Percentiles rank a stretch among this genome's conserved stretches.
These are phyloP conservation scores for Sporothrix dimorphospora DNA, from an alignment of 2,329 filamentous ascomycete genomes.

Conservation along the genomic window DNA sequence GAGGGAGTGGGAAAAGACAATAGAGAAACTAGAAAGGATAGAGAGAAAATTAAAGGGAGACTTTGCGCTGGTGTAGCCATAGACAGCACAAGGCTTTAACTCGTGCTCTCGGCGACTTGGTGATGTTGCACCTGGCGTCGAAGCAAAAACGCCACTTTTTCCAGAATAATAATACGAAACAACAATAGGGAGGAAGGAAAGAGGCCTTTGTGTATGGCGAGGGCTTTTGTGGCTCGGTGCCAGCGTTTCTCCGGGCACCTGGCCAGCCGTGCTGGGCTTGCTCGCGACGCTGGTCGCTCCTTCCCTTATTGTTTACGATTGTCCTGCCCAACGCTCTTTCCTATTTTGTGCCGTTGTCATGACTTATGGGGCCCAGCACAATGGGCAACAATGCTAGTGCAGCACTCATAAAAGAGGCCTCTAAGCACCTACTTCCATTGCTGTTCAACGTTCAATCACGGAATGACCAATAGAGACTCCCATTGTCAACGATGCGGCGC, in stretches of 20 bases:
- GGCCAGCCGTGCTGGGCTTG: background rate
- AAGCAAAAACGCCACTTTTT: conserved; percentile 21
- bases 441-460: no score
- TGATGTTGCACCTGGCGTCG: conserved; percentile 23
- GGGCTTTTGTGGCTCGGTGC: conserved; percentile 1
- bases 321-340: background rate
- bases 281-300: conserved; percentile 23
- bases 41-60: background rate
- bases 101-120: conserved; percentile 23
- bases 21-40: background rate
- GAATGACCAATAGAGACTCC: background rate
- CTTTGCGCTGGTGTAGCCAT: conserved; percentile 2
- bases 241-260: background rate
- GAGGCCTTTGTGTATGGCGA: background rate
- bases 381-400: background rate
- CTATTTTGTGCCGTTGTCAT: background rate
- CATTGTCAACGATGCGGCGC: background rate
- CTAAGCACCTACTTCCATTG: background rate
- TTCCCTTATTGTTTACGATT: conserved; percentile 9
- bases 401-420: no score
- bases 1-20: background rate
- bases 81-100: background rate
- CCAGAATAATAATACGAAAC: background rate
- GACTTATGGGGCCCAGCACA: background rate
- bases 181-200: background rate